phyloP scores from a whole-genome alignment of 169 alveolate species.

The Miamiensis avidus region DNA sequence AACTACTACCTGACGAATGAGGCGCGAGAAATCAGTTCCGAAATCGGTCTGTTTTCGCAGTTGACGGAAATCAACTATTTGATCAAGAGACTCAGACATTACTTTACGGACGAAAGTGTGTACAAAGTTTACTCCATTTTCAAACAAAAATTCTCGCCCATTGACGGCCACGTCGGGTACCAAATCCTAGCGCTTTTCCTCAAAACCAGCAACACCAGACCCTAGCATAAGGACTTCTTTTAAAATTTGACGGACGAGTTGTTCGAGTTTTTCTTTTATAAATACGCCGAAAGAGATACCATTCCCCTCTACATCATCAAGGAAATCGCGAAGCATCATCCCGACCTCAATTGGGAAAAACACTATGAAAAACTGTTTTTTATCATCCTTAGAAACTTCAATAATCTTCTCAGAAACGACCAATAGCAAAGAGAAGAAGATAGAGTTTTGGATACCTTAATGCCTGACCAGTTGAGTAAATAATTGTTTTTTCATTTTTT shows the following conservation, averaged over 20 bases:
- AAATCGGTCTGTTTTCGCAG: not conserved
- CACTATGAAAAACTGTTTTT: constrained; percentile 13
- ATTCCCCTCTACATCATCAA: not conserved
- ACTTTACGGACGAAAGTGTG: not conserved
- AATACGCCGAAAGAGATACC: not conserved
- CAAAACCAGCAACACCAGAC: not conserved
- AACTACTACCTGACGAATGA: not conserved
- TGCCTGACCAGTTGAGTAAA: constrained; percentile 12
- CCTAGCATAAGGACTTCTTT: not conserved
- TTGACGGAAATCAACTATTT: not conserved
- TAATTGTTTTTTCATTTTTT: no score
- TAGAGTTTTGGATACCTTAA: constrained; percentile 8
- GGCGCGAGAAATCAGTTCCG: not conserved
- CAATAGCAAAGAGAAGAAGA: constrained; percentile 1
- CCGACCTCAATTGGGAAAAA: constrained; percentile 19
- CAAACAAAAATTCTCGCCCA: not conserved
- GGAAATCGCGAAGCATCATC: constrained; percentile 5
- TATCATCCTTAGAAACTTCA: constrained; percentile 1
- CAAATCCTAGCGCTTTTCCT: not conserved
- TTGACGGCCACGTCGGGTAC: not conserved
- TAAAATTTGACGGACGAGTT: constrained; percentile 13
- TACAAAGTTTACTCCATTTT: not conserved
- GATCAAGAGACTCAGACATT: not conserved
- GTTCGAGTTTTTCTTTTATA: not conserved
- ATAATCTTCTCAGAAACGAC: constrained; percentile 2